Percentiles rank a stretch among this genome's conserved stretches.
These are phyloP conservation scores for Henningerozyma blattae DNA, from an alignment of 805 yeast species.

Conservation along the genomic window DNA sequence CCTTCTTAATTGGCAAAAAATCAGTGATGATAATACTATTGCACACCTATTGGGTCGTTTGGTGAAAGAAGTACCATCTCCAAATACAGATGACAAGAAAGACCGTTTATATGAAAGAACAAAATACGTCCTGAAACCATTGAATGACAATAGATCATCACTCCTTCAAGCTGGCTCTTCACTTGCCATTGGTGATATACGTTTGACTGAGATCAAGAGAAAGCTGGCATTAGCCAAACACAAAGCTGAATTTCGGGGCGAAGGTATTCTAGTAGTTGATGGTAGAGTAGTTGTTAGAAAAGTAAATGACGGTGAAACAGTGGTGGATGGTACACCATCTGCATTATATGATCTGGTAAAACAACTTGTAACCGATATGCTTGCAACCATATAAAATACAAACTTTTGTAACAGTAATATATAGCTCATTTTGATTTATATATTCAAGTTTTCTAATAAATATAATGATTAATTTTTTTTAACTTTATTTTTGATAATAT, in stretches of 20 bases:
- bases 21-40: slow-evolving; percentile 69
- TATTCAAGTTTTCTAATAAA: too few relatives aligned
- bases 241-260: slow-evolving; percentile 82
- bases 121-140: slow-evolving; percentile 17
- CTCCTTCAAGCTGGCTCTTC: slow-evolving; percentile 26
- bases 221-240: slow-evolving; percentile 46
- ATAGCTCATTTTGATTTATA: too few relatives aligned
- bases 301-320: slow-evolving; percentile 68
- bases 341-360: slow-evolving; percentile 69
- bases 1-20: slow-evolving; percentile 70
- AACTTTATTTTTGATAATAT: too few relatives aligned
- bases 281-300: slow-evolving; percentile 65
- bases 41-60: slow-evolving; percentile 64
- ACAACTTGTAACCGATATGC: slow-evolving; percentile 55
- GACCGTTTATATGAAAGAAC: slow-evolving; percentile 6
- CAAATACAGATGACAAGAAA: slow-evolving; percentile 4
- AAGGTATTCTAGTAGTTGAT: slow-evolving; percentile 82
- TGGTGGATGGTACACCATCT: slow-evolving; percentile 73
- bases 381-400: slow-evolving; percentile 48
- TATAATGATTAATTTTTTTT: too few relatives aligned
- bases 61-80: slow-evolving; percentile 11
- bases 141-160: slow-evolving; percentile 20
- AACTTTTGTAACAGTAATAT: too few relatives aligned
- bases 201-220: slow-evolving; percentile 67
- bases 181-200: slow-evolving; percentile 78